Conservation (phyloP, 345 rosid genomes). For the Turritis glabra region DNA sequence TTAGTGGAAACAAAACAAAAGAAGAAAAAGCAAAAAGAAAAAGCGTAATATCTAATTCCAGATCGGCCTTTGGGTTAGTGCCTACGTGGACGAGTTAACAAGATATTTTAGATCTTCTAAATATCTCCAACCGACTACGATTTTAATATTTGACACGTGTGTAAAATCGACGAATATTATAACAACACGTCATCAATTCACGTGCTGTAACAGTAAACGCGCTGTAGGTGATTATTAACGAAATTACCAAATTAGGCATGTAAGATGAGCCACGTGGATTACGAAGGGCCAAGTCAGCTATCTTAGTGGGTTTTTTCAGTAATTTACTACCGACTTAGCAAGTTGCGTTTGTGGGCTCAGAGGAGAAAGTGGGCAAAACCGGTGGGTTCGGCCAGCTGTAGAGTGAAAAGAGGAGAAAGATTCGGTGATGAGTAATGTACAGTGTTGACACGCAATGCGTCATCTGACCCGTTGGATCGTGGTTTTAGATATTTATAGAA, state of each 20-base stretch:
- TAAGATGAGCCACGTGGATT: background rate
- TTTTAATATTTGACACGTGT: background rate
- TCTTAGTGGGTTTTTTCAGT: background rate
- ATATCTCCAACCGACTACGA: constrained; percentile 45
- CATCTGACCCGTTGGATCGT: constrained; percentile 22
- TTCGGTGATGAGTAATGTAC: constrained; percentile 30
- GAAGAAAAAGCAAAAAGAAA: constrained; percentile 31
- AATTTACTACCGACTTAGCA: constrained; percentile 9
- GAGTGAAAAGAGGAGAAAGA: constrained; percentile 36
- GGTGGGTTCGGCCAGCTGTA: constrained; percentile 39
- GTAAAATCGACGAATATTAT: background rate
- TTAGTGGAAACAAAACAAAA: background rate
- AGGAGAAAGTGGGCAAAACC: constrained; percentile 18
- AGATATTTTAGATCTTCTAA: constrained; percentile 76
- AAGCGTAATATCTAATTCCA: constrained; percentile 69
- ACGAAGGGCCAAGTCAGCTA: constrained; percentile 20
- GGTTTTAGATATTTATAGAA: constrained; percentile 36
- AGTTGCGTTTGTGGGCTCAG: constrained; percentile 27
- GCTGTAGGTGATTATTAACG: background rate
- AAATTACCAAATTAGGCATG: constrained; percentile 15
- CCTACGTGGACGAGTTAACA: constrained; percentile 74
- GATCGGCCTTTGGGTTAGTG: constrained; percentile 44
- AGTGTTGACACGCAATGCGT: background rate
- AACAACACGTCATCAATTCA: background rate
- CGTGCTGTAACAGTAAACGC: background rate